A percentile compares a stretch with the other conserved stretches of the same genome.
Conservation (phyloP, 108 stramenopile genomes). For the Bacterosira constricta region DNA sequence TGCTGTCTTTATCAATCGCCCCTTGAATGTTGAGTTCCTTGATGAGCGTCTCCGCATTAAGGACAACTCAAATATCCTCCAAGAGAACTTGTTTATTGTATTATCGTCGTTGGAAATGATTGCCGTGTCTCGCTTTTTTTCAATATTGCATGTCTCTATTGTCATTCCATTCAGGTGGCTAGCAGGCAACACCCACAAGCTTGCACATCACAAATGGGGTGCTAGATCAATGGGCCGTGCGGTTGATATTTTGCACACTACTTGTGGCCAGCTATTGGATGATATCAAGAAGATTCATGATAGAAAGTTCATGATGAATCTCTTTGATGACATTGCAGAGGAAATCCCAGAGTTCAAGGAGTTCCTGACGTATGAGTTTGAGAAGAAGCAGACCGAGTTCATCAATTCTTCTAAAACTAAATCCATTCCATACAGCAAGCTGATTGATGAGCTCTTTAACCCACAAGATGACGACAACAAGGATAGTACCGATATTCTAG, state of each 20-base stretch:
- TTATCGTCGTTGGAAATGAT: conserved; percentile 4
- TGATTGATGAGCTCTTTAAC: background rate
- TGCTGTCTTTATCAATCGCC: conserved; percentile 1
- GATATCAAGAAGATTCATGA: background rate
- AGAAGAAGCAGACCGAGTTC: background rate
- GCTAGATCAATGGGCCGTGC: conserved; percentile 4
- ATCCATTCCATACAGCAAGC: background rate
- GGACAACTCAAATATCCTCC: background rate
- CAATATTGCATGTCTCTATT: conserved; percentile 7
- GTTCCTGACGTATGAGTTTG: background rate
- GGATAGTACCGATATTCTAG: background rate
- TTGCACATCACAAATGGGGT: conserved; percentile 3
- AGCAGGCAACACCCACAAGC: conserved; percentile 8
- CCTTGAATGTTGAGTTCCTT: background rate
- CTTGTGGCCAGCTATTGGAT: background rate
- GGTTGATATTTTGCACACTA: background rate
- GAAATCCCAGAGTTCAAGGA: background rate
- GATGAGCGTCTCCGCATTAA: background rate
- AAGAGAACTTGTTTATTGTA: background rate
- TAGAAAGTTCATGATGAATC: conserved; percentile 3
- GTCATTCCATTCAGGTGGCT: background rate
- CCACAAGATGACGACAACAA: background rate
- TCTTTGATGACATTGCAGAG: background rate
- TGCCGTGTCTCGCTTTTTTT: background rate
- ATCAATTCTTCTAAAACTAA: background rate